These are phyloP conservation scores for Mucor velutinosus DNA, from an alignment of 371 early-diverging fungal genomes.

Conservation along the genomic window DNA sequence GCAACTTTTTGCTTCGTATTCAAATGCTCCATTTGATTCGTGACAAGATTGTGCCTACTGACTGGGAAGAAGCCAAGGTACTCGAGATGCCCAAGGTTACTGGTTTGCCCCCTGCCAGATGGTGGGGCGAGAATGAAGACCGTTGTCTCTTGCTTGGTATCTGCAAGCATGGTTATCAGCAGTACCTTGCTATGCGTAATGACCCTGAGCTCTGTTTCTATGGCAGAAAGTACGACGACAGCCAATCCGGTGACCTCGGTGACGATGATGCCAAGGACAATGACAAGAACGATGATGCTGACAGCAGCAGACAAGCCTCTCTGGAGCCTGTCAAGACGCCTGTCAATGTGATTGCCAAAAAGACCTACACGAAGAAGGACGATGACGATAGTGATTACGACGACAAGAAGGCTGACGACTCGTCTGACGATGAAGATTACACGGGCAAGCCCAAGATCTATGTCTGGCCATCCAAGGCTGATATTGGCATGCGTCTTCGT, in stretches of 20 bases:
- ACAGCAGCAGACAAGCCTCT: conserved; percentile 19
- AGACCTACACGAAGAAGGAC: conserved; percentile 1
- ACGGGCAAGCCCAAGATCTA: conserved; percentile 26
- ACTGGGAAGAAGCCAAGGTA: conserved; percentile 56
- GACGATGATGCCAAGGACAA: conserved; percentile 32
- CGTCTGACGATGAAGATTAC: conserved; percentile 31
- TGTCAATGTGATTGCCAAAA: background rate
- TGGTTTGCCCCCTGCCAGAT: conserved; percentile 61
- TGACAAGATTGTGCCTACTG: conserved; percentile 60
- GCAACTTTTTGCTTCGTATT: conserved; percentile 73
- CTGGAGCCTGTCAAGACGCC: background rate
- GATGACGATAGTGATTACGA: conserved; percentile 24
- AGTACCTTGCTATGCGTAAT: conserved; percentile 61
- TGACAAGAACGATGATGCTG: conserved; percentile 26
- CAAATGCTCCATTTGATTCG: conserved; percentile 74
- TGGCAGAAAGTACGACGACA: conserved; percentile 50
- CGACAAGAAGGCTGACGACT: conserved; percentile 13
- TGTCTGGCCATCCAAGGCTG: conserved; percentile 68
- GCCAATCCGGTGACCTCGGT: conserved; percentile 35
- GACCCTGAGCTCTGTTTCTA: conserved; percentile 72
- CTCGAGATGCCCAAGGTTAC: conserved; percentile 62
- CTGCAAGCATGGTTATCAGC: conserved; percentile 80
- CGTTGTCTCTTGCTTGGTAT: conserved; percentile 76
- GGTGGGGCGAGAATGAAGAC: conserved; percentile 83
- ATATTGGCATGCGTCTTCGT: conserved; percentile 73